Evolutionary conservation across 768 basidiomycete genomes (phyloP).

Genomic region (Atractiella rhizophila): DNA sequence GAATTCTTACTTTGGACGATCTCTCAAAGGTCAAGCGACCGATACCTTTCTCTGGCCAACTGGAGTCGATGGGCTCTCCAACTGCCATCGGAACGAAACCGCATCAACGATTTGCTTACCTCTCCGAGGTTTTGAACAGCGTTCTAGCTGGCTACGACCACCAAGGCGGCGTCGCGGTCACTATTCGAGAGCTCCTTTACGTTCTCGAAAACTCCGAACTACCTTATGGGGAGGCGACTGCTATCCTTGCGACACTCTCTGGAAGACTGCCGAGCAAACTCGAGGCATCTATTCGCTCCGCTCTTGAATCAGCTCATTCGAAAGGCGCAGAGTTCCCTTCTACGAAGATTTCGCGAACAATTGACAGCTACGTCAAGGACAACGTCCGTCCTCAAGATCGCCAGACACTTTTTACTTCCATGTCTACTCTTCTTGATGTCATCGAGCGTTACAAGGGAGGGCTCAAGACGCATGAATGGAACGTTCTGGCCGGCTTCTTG

Average conservation of each 20-base stretch:
- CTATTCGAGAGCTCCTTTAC: constrained; percentile 60
- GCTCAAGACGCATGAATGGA: constrained; percentile 60
- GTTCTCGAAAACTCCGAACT: constrained; percentile 63
- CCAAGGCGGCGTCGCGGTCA: constrained; percentile 61
- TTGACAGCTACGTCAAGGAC: constrained; percentile 64
- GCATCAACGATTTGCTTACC: constrained; percentile 55
- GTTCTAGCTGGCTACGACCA: constrained; percentile 94
- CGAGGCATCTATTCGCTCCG: constrained; percentile 55
- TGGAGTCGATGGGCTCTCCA: constrained; percentile 65
- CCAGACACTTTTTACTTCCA: constrained; percentile 46
- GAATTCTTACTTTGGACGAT: constrained; percentile 86
- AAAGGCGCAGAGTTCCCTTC: constrained; percentile 71
- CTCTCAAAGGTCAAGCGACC: constrained; percentile 91
- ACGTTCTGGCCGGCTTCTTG: constrained; percentile 49
- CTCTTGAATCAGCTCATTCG: constrained; percentile 47
- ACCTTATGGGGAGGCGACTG: constrained; percentile 58
- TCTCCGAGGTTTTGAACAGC: constrained; percentile 53
- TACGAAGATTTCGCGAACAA: constrained; percentile 51
- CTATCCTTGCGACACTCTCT: constrained; percentile 63
- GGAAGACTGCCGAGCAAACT: constrained; percentile 81
- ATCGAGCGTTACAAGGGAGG: constrained; percentile 58
- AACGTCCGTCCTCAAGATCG: constrained; percentile 55
- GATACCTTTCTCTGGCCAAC: constrained; percentile 85
- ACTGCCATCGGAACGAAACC: constrained; percentile 66
- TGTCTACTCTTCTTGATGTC: constrained; percentile 39